These are phyloP conservation scores for Venturiaceae sp. DNA, from an alignment of 2,329 filamentous ascomycete genomes.

Conservation along the genomic window DNA sequence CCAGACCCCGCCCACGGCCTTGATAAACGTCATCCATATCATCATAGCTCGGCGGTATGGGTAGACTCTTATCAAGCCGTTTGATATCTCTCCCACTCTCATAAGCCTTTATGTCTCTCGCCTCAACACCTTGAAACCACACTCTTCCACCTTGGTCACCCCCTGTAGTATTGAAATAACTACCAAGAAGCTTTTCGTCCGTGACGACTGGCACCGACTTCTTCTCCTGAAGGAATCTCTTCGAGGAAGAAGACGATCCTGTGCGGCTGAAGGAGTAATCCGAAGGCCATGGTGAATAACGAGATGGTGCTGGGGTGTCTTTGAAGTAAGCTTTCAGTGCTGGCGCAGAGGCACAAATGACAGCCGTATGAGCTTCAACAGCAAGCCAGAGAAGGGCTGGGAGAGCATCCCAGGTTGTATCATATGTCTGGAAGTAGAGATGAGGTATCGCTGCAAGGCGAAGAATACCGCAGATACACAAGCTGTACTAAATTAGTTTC, in stretches of 20 bases:
- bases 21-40: background rate
- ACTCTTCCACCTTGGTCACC: background rate
- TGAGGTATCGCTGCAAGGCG: background rate
- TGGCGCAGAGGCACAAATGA: conserved; percentile 7
- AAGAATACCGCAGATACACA: conserved; percentile 11
- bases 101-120: background rate
- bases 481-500: conserved; percentile 24
- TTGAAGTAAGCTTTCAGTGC: conserved; percentile 10
- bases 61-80: background rate
- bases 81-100: background rate
- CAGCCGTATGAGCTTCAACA: conserved; percentile 6
- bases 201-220: background rate
- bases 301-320: background rate
- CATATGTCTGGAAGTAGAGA: conserved; percentile 5
- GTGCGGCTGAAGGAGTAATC: background rate
- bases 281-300: background rate
- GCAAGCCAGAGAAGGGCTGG: conserved; percentile 3
- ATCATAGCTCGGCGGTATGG: background rate
- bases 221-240: background rate
- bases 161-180: background rate
- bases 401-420: conserved; percentile 4
- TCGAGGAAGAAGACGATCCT: background rate
- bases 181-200: background rate
- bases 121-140: background rate
- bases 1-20: background rate